A percentile compares a stretch with the other conserved stretches of the same genome.
Conservation (phyloP, 805 yeast genomes). For the Teunomyces atbi region DNA sequence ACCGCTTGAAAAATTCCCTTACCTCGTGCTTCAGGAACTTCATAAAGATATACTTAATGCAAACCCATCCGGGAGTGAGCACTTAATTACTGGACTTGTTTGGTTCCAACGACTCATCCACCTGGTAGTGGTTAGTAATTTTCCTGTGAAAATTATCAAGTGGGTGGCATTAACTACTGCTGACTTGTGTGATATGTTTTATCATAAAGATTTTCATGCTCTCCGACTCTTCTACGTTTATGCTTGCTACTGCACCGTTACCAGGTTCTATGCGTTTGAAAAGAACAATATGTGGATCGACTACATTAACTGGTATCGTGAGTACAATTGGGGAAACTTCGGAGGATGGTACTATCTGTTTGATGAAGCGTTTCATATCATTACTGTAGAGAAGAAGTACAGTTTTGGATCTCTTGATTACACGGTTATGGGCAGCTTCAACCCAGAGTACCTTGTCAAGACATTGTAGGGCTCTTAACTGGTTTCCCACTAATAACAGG, state of each 20-base stretch:
- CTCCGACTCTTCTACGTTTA: constrained; percentile 23
- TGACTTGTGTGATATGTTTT: constrained; percentile 17
- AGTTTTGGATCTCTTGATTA: background rate
- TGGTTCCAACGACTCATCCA: constrained; percentile 14
- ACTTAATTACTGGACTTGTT: constrained; percentile 8
- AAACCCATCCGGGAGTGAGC: background rate
- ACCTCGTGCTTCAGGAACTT: background rate
- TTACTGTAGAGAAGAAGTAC: background rate
- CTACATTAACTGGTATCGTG: constrained; percentile 20
- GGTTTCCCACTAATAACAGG: too few species aligned
- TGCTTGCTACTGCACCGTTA: constrained; percentile 18
- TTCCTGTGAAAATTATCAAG: constrained; percentile 31
- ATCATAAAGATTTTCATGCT: constrained; percentile 22
- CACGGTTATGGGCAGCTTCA: background rate
- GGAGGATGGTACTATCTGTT: constrained; percentile 14
- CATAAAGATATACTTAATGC: background rate
- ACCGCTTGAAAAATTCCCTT: constrained; percentile 3
- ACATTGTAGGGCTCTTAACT: background rate
- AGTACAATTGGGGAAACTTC: constrained; percentile 9
- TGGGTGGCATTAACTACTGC: constrained; percentile 20
- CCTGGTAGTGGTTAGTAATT: constrained; percentile 14
- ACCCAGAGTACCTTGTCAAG: background rate
- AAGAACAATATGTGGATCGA: constrained; percentile 30
- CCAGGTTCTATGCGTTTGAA: constrained; percentile 17
- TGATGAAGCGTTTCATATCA: constrained; percentile 12